These are phyloP conservation scores for Cadophora luteo-olivacea DNA, from an alignment of 2,329 filamentous ascomycete genomes.

Conservation along the genomic window DNA sequence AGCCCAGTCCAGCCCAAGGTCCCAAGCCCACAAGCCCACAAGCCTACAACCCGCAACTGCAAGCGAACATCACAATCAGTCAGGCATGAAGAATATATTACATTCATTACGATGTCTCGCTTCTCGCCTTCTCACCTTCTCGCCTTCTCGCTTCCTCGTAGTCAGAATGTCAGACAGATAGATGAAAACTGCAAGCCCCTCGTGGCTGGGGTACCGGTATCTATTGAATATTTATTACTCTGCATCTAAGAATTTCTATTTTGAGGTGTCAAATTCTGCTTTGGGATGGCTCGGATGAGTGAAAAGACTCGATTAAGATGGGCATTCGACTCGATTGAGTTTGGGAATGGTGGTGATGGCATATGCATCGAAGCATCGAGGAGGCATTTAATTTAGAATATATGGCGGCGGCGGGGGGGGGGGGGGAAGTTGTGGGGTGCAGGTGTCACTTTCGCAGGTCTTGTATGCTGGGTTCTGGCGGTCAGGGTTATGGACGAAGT, in stretches of 20 bases:
- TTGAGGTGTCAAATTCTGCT: background rate
- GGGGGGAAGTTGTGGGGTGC: background rate
- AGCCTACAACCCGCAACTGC: background rate
- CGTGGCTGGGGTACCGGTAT: slow-evolving; percentile 1
- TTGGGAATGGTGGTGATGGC: background rate
- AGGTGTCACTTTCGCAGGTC: background rate
- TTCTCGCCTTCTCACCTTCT: background rate
- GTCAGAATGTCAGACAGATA: background rate
- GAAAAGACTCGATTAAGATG: background rate
- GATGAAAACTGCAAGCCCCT: no score
- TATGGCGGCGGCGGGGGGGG: no score
- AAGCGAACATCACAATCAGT: background rate
- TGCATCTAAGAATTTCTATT: slow-evolving; percentile 1
- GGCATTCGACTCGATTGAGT: background rate
- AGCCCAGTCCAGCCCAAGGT: no score
- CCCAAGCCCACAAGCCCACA: background rate
- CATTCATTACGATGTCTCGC: background rate
- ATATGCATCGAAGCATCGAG: no score
- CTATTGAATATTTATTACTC: background rate
- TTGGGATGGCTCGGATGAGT: background rate
- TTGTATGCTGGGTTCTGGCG: background rate
- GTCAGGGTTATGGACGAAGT: background rate
- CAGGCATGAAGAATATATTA: slow-evolving; percentile 7
- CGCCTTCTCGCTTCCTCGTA: no score
- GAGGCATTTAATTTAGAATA: no score